Conservation (phyloP, 768 basidiomycete species). For the Lactifluus pinguis region DNA sequence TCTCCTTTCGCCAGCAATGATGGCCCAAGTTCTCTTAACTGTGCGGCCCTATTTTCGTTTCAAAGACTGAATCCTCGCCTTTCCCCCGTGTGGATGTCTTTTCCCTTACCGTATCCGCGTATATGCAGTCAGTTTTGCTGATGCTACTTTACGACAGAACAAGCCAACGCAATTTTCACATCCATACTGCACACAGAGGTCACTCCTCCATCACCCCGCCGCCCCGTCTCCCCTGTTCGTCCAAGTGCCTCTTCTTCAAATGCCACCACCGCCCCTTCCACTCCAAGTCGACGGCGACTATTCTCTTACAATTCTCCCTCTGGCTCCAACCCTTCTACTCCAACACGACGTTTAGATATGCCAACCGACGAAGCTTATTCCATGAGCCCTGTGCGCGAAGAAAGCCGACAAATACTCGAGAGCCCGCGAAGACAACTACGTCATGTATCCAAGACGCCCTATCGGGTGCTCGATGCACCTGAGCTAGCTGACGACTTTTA, state of each 20-base stretch:
- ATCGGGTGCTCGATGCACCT: constrained; percentile 93
- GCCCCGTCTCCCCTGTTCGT: constrained; percentile 48
- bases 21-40: neutral
- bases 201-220: constrained; percentile 56
- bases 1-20: neutral
- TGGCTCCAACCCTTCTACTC: constrained; percentile 41
- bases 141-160: constrained; percentile 38
- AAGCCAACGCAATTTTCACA: constrained; percentile 77
- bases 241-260: constrained; percentile 22
- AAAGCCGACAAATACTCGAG: constrained; percentile 73
- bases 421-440: constrained; percentile 76
- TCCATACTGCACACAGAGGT: constrained; percentile 72
- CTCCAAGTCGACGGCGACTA: constrained; percentile 47
- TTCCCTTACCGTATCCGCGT: constrained; percentile 7
- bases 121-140: constrained; percentile 19
- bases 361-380: constrained; percentile 86
- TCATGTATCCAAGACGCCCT: constrained; percentile 88
- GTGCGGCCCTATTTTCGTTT: neutral
- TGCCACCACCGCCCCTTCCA: constrained; percentile 29
- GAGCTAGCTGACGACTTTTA: constrained; percentile 98
- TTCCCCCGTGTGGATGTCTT: neutral
- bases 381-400: constrained; percentile 79
- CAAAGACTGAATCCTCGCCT: too few relatives aligned
- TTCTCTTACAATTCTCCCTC: constrained; percentile 62
- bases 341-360: constrained; percentile 60